Percentiles rank a stretch among this genome's conserved stretches.
phyloP scores from a whole-genome alignment of 2,329 filamentous ascomycete genomes.

The Arthrobotrys entomopaga region DNA sequence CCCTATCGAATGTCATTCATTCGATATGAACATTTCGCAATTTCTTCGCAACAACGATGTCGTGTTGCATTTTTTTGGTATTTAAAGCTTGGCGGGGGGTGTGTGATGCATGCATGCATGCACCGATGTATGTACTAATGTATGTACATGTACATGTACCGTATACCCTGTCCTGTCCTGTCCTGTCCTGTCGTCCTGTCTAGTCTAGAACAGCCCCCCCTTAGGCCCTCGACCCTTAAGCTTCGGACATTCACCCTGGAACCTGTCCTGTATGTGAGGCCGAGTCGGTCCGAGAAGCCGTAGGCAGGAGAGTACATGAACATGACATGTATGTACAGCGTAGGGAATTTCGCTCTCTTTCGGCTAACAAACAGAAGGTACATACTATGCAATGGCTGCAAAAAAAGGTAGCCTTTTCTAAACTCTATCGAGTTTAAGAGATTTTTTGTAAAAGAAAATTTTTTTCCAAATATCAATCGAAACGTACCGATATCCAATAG shows the following conservation, averaged over 20 bases:
- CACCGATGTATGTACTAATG: too few species aligned
- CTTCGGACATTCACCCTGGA: slow-evolving; percentile 14
- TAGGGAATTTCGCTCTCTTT: neutral
- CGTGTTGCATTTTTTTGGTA: slow-evolving; percentile 45
- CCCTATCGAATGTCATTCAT: neutral
- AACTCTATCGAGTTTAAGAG: too few species aligned
- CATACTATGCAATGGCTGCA: neutral
- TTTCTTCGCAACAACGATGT: neutral
- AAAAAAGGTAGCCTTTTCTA: too few species aligned
- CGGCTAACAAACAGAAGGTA: neutral
- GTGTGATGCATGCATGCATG: too few species aligned
- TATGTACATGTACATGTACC: too few species aligned
- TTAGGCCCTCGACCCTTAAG: neutral
- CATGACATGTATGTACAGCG: neutral
- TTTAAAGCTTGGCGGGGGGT: too few species aligned
- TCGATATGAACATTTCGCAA: too few species aligned
- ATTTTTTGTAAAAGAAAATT: too few species aligned
- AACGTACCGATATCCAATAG: slow-evolving; percentile 54
- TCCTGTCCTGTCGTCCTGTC: too few species aligned
- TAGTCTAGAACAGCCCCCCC: too few species aligned
- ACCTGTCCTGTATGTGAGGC: neutral
- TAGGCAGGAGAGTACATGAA: neutral
- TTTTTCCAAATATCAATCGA: slow-evolving; percentile 7
- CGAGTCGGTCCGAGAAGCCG: slow-evolving; percentile 53
- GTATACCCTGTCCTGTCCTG: too few species aligned